Percentiles rank a stretch among this genome's conserved stretches.
phyloP scores from a whole-genome alignment of 768 basidiomycete species.

The Mycena kentingensis region DNA sequence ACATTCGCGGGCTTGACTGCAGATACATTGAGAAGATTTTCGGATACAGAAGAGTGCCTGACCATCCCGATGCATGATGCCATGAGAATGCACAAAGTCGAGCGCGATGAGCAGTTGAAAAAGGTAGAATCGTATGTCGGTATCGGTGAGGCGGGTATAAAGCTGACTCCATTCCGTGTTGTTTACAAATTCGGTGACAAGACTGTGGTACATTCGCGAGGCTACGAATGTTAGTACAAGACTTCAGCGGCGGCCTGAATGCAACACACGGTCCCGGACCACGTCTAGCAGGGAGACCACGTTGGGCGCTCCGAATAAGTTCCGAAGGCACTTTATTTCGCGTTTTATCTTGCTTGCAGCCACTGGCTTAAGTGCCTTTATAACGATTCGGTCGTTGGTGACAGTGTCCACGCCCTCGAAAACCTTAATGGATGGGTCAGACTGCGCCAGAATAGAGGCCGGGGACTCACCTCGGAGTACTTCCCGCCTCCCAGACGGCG shows the following conservation, averaged over 20 bases:
- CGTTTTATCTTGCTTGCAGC: conserved; percentile 72
- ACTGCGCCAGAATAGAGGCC: neutral
- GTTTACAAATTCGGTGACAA: conserved; percentile 70
- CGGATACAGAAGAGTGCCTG: conserved; percentile 25
- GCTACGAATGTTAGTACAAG: conserved; percentile 25
- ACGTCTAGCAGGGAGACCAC: conserved; percentile 67
- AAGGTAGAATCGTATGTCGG: conserved; percentile 68
- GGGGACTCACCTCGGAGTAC: conserved; percentile 58
- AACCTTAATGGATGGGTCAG: conserved; percentile 35
- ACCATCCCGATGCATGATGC: conserved; percentile 67
- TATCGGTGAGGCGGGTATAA: conserved; percentile 58
- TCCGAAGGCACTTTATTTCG: conserved; percentile 73
- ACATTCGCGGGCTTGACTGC: conserved; percentile 53
- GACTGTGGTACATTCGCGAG: conserved; percentile 61
- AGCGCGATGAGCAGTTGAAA: conserved; percentile 70
- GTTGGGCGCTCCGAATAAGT: conserved; percentile 72
- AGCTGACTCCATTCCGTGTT: conserved; percentile 68
- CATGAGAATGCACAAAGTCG: conserved; percentile 71
- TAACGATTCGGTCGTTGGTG: conserved; percentile 55
- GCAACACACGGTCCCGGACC: conserved; percentile 54
- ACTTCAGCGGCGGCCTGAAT: neutral
- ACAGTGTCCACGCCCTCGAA: conserved; percentile 63
- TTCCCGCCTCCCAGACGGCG: conserved; percentile 65
- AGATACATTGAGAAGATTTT: neutral
- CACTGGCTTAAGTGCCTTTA: conserved; percentile 77